Evolutionary conservation across 345 rosid genomes (phyloP), one percentile per base, ranked within the genome.

Genomic region (Mallotus nudiflorus): DNA sequence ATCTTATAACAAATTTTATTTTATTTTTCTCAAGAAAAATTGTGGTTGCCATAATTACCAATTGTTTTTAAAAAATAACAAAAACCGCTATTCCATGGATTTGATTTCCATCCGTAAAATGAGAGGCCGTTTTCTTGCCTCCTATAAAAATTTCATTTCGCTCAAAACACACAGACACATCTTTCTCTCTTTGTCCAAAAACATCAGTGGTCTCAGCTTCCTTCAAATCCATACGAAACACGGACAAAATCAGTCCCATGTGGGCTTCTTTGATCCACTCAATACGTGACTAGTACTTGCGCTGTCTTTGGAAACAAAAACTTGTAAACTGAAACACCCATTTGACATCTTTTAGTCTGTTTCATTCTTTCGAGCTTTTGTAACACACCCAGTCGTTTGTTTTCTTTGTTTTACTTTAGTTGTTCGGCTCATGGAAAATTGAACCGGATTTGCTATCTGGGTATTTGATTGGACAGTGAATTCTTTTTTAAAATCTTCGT

Each of bases 191-290:
- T 61, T 39, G 71, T 71, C 54, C 69, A 9, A 27, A 67, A 49
- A 46, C 39, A 14, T 48, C 74, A 67, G 52, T 45, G n/a, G 61
- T 71, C 76, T 64, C 75, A 39, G 18, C 59, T n/a, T n/a, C 64
- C 18, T 22, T 58, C 45, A 7, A 67, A 53, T 73, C 71, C 75
- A 77, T 75, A 75, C 69, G 75, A 44, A 68, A 46, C 45, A 54
- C 59, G 19, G 57, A 37, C 44, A 70, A 61, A 57, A 14, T 5
- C 25, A 12, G 52, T 76, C 71, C 52, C 22, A 78, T 82, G 89
- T 85, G 89, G 91, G 69, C 77, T 77, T 40, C 45, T 77, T 19
- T 42, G 71, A 75, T 81, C 91, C 89, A 87, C 91, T 73, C 85
- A 81, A 72, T 70, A 46, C 61, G 24, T 28, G 28, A 62, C 62